Conservation (phyloP, 176 grass and related monocot species). For the Urochloa ruziziensis region DNA sequence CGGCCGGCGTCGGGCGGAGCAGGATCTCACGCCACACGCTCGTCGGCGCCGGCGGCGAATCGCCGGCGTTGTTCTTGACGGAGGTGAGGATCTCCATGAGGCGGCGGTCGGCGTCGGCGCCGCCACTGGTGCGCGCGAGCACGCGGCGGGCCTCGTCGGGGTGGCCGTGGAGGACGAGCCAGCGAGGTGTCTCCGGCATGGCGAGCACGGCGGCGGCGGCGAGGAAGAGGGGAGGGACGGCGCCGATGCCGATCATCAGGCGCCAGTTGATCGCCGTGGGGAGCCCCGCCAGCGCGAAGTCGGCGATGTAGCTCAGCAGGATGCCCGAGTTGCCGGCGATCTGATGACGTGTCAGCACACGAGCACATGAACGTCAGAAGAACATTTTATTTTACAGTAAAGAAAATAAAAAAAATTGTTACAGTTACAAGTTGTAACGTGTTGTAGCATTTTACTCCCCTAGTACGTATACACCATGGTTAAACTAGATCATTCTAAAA, state of each 20-base stretch:
- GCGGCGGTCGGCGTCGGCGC: conserved; percentile 31
- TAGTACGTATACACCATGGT: too few relatives aligned
- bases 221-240: conserved; percentile 61
- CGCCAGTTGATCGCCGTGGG: conserved; percentile 53
- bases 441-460: not conserved
- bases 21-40: conserved; percentile 52
- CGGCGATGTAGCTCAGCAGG: conserved; percentile 65
- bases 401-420: not conserved
- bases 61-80: conserved; percentile 1
- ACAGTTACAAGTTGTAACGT: too few relatives aligned
- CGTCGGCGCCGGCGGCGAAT: not conserved
- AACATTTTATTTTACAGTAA: not conserved
- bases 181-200: conserved; percentile 77
- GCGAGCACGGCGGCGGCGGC: conserved; percentile 16
- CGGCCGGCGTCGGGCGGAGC: conserved; percentile 33
- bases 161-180: conserved; percentile 64
- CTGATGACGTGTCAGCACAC: conserved; percentile 22
- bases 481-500: too few relatives aligned
- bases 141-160: conserved; percentile 35
- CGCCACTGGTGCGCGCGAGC: conserved; percentile 38
- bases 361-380: not conserved
- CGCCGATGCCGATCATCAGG: conserved; percentile 60
- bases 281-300: conserved; percentile 50
- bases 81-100: conserved; percentile 39
- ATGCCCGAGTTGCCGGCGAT: conserved; percentile 61